Base-by-base conservation (phyloP, 805 yeast species). In the Candida broadrunensis region DNA sequence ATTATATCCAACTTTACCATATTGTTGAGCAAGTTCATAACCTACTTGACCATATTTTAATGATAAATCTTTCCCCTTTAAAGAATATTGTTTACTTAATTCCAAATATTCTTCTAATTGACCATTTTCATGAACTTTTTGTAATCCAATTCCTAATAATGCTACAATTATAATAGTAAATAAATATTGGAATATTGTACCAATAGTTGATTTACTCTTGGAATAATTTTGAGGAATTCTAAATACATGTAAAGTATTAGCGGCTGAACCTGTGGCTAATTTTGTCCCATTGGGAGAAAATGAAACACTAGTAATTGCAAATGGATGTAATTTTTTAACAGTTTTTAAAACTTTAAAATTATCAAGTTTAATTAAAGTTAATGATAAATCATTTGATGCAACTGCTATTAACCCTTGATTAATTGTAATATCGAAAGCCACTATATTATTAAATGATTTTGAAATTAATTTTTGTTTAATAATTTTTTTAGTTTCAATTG, bases 221-320 rank as follows among this genome's bases (percentile, higher is more conserved):
- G 74, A 63, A 44, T 70, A 70, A 17, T 71, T 72, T 18, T 60
- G 63, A 3, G 93, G 90, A 16, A 88, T 58, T 42, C 67, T 70
- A 42, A 82, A 63, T 7, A 88, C 79, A 49, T 75, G 79, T 21
- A 88, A 75, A 1, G 88, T 73, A 45, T 84, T 82, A 2, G 93
- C 86, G 1, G 90, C 95, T 25, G 91, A 83, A 0, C 80, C 83
- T 17, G 88, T 76, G 2, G 88, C 91, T 36, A 88, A 62, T 41
- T 72, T 72, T 37, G 75, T 63, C 6, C 90, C 88, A 55, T 79
- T 72, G 12, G 85, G 83, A 4, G 88, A 81, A 44, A 88, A 81
- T 2, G 78, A 67, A 8, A 87, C 78, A 33, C 77, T 73, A 0
- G 97, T 88, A 38, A 88, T 81, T 19, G 95, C 88, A 58, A 86